phyloP scores from a whole-genome alignment of 78 protist genomes.

The Dictyostelium citrinum region DNA sequence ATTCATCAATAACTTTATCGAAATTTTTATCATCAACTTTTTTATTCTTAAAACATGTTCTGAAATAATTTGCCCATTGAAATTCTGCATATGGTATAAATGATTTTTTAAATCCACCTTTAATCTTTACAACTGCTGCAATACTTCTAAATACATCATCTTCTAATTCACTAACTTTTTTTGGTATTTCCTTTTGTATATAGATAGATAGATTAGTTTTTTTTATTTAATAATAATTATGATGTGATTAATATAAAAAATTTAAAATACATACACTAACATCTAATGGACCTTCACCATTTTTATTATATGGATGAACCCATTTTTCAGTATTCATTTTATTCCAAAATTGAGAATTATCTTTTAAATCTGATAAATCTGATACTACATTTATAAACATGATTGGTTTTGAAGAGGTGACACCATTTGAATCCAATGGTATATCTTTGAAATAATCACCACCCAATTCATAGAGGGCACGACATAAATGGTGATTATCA shows the following conservation, averaged over 20 bases:
- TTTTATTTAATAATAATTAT: too few relatives aligned
- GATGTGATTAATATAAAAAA: not conserved
- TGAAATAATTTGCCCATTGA: slow-evolving; percentile 72
- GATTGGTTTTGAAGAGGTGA: slow-evolving; percentile 7
- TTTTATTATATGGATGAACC: slow-evolving; percentile 67
- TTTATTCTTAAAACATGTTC: not conserved
- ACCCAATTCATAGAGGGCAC: slow-evolving; percentile 56
- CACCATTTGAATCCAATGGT: not conserved
- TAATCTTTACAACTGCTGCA: slow-evolving; percentile 72
- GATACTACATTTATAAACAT: slow-evolving; percentile 33
- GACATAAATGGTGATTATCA: slow-evolving; percentile 73
- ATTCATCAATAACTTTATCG: slow-evolving; percentile 27
- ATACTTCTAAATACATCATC: slow-evolving; percentile 61
- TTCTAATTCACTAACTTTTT: not conserved
- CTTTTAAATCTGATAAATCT: slow-evolving; percentile 6
- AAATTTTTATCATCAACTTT: not conserved
- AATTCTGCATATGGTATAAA: slow-evolving; percentile 73
- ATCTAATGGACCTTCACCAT: slow-evolving; percentile 64
- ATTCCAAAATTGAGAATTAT: slow-evolving; percentile 5
- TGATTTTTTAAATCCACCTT: slow-evolving; percentile 75
- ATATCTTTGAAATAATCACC: slow-evolving; percentile 54
- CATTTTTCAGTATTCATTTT: slow-evolving; percentile 48
- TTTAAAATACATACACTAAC: not conserved
- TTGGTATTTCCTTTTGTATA: slow-evolving; percentile 51
- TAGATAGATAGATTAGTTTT: too few relatives aligned